phyloP scores from a whole-genome alignment of 345 rosid genomes.

The Barbarea vulgaris region DNA sequence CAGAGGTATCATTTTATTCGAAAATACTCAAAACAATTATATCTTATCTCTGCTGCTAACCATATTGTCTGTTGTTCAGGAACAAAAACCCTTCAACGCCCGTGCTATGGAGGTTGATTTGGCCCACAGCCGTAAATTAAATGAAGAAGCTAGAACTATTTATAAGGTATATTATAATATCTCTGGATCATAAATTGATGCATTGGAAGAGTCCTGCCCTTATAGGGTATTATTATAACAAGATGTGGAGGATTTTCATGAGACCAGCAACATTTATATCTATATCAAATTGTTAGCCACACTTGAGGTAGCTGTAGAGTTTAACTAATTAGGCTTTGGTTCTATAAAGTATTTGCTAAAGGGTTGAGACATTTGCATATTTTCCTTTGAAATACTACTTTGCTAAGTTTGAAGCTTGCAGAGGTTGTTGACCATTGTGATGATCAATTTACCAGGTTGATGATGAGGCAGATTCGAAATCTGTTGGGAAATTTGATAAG shows the following conservation, averaged over 20 bases:
- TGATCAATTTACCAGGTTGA: conserved; percentile 37
- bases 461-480: conserved; percentile 49
- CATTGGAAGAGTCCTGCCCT: background rate
- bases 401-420: conserved; percentile 14
- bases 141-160: conserved; percentile 24
- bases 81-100: conserved; percentile 51
- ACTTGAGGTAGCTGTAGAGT: conserved; percentile 14
- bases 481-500: conserved; percentile 38
- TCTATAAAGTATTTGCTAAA: background rate
- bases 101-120: conserved; percentile 48
- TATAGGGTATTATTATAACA: background rate
- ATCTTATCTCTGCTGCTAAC: background rate
- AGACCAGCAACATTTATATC: background rate
- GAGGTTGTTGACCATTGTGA: conserved; percentile 21
- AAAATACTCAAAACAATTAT: background rate
- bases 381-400: background rate
- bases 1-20: conserved; percentile 47
- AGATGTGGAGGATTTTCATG: conserved; percentile 7
- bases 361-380: conserved; percentile 1
- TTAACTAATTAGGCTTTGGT: conserved; percentile 4
- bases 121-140: conserved; percentile 25
- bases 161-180: conserved; percentile 30
- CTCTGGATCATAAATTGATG: background rate
- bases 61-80: conserved; percentile 43
- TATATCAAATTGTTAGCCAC: background rate